A percentile compares a stretch with the other conserved stretches of the same genome.
Conservation (phyloP, 2,329 filamentous ascomycete genomes). For the Chrysoporthe cubensis region DNA sequence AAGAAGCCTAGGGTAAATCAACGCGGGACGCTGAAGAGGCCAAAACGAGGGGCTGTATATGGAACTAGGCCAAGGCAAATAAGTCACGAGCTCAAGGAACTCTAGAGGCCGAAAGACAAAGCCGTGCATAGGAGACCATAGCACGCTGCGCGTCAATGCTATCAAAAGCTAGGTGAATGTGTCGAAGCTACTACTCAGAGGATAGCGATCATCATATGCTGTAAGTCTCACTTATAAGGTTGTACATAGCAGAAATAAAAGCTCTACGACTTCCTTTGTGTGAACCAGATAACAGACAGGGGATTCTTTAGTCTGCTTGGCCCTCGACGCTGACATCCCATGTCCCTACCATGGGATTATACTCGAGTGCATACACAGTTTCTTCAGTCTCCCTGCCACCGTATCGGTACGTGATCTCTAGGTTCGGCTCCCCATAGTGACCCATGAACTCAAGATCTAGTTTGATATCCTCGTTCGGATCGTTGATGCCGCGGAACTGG, state of each 20-base stretch:
- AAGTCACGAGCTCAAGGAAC: no score
- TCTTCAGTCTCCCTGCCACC: conserved; percentile 8
- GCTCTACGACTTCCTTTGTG: background rate
- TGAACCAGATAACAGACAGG: background rate
- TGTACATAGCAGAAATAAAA: no score
- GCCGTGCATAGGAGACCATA: no score
- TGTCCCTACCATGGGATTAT: background rate
- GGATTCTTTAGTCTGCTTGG: background rate
- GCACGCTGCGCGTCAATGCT: no score
- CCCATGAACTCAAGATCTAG: conserved; percentile 53
- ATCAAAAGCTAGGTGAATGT: no score
- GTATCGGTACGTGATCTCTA: conserved; percentile 36
- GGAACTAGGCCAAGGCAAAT: no score
- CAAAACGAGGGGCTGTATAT: no score
- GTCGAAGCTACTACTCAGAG: background rate
- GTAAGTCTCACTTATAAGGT: background rate
- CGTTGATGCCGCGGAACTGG: conserved; percentile 38
- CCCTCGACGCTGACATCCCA: background rate
- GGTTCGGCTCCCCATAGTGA: conserved; percentile 48
- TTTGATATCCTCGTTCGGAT: conserved; percentile 35
- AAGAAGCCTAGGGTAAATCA: no score
- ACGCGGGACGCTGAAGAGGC: no score
- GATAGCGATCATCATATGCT: background rate
- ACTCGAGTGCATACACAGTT: background rate
- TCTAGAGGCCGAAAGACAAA: no score